phyloP scores from a whole-genome alignment of 306 rosid genomes.

The Cicer bijugum region DNA sequence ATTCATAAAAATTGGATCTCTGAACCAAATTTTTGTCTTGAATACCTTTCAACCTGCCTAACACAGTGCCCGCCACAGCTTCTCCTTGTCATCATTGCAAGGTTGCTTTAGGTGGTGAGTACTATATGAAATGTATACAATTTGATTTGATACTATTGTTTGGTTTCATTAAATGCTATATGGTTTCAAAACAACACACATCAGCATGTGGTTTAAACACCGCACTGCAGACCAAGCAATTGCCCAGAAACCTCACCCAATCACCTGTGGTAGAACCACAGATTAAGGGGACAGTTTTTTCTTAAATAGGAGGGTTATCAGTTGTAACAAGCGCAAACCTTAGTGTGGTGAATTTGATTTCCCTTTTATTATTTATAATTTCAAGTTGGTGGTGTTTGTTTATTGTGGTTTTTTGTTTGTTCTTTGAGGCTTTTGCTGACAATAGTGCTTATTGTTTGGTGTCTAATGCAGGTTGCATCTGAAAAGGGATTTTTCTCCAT shows the following conservation, averaged over 20 bases:
- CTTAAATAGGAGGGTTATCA: conserved; percentile 4
- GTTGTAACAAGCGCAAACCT: not conserved
- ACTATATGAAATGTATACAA: not conserved
- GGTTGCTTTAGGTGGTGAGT: conserved; percentile 9
- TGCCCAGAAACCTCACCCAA: not conserved
- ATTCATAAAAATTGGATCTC: conserved; percentile 19
- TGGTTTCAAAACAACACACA: not conserved
- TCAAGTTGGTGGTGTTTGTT: conserved; percentile 1
- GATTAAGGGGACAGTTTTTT: not conserved
- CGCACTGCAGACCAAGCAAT: conserved; percentile 5
- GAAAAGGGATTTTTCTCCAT: conserved; percentile 92
- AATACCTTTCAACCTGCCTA: conserved; percentile 1
- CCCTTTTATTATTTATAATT: conserved; percentile 18
- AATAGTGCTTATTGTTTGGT: conserved; percentile 26
- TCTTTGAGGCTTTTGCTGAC: conserved; percentile 31
- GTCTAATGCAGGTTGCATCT: conserved; percentile 73
- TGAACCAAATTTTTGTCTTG: not conserved
- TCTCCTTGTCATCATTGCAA: conserved; percentile 25
- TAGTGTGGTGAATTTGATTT: conserved; percentile 6
- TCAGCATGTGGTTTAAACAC: conserved; percentile 23
- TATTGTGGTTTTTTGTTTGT: not conserved
- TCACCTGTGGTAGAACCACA: not conserved
- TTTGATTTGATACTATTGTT: not conserved
- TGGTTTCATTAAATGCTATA: conserved; percentile 3
- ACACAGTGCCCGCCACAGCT: not conserved